A percentile compares a stretch with the other conserved stretches of the same genome.
Conservation (phyloP, 1,284 basidiomycete species). For the Ceratobasidium sp. region DNA sequence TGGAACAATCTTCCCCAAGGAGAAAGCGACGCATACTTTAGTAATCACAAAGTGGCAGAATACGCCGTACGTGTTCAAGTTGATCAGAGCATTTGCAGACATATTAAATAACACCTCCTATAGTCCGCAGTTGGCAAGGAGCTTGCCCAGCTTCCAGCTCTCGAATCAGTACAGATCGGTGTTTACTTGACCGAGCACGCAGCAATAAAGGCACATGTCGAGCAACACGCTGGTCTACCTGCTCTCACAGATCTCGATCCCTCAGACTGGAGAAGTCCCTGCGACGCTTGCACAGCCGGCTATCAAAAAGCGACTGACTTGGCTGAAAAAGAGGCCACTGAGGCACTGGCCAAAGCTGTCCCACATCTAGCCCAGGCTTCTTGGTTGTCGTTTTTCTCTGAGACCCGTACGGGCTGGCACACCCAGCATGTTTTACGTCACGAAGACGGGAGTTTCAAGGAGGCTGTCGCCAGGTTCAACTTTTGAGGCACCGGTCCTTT, state of each 20-base stretch:
- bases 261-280: conserved; percentile 9
- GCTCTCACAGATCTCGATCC: too few relatives aligned
- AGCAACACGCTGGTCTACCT: not conserved
- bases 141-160: not conserved
- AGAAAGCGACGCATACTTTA: conserved; percentile 37
- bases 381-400: conserved; percentile 22
- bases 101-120: not conserved
- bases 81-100: not conserved
- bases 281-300: not conserved
- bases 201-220: conserved; percentile 11
- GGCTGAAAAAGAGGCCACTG: not conserved
- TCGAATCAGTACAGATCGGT: conserved; percentile 4
- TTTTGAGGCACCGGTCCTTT: not conserved
- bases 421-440: not conserved
- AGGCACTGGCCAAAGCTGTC: not conserved
- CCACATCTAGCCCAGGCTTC: not conserved
- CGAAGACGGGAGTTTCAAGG: too few relatives aligned
- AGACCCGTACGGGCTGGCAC: conserved; percentile 15
- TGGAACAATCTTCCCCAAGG: conserved; percentile 10
- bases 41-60: conserved; percentile 1
- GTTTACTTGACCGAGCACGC: conserved; percentile 20
- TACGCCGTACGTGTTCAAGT: conserved; percentile 7
- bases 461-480: not conserved
- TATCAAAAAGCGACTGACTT: not conserved
- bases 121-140: conserved; percentile 29